Evolutionary conservation across 148 eudicot genomes (phyloP), one percentile per base, ranked within the genome.

Genomic region (Nyssa sinensis): DNA sequence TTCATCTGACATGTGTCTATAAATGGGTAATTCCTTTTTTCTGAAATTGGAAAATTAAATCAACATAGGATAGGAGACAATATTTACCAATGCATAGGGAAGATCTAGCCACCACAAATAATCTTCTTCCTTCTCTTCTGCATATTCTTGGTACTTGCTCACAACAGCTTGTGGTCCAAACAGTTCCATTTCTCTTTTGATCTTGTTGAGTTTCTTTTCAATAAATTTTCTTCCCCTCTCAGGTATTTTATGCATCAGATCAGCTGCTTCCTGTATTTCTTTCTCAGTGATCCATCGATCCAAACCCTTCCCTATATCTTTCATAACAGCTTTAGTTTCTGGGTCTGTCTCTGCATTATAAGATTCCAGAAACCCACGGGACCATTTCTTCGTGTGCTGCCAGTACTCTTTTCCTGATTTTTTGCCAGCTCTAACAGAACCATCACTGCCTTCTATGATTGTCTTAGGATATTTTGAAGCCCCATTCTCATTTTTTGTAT

Each of bases 61-160:
- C 13, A 64, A 63, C 33, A 17, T 21, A 16, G 39, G 10, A 63
- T 2, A 31, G 39, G 16, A 65, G 51, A 35, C 35, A 64, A 28
- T 19, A 80, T 67, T 73, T 85, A 93, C 98, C 91, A 94, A 79
- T 61, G 91, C 86, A 87, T 74, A 83, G 37, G 95, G 93, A 77
- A 94, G 91, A 84, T 94, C 98, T 39, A 94, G 83, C 98, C 98
- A 94, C 98, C 98, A 94, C 75, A 91, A 75, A 67, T 91, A 87
- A 86, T 94, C 98, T 77, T 87, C 93, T 80, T 88, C 94, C 83
- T 91, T 84, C 49, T 83, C 89, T 55, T 91, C 93, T 34, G 85
- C 84, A 74, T 91, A 94, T 80, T 91, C 98, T 30, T 84, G 78
- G 74, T 94, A 94, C 85, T 94, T 94, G 84, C 81, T 90, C 68